Conservation (phyloP, 2,329 filamentous ascomycete genomes). For the Colletotrichum ledebouriae region DNA sequence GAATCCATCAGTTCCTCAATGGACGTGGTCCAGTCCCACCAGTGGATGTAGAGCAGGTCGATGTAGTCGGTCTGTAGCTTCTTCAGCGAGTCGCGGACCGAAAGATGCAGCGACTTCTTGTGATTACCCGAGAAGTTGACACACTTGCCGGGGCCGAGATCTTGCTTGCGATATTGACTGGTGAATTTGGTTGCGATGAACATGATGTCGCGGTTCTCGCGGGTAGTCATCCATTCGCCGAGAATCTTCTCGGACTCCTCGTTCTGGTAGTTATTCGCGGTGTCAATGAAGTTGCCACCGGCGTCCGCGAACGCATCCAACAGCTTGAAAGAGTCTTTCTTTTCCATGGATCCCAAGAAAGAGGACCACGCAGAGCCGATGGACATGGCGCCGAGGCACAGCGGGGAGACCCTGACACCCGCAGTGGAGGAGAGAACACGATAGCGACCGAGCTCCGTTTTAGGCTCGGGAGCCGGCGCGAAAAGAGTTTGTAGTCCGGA, state of each 20-base stretch:
- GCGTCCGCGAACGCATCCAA: constrained; percentile 68
- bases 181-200: constrained; percentile 71
- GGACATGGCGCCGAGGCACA: constrained; percentile 67
- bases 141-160: constrained; percentile 51
- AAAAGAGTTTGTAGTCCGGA: constrained; percentile 30
- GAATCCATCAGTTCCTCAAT: constrained; percentile 59
- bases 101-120: constrained; percentile 56
- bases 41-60: constrained; percentile 61
- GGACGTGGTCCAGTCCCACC: constrained; percentile 58
- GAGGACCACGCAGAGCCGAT: constrained; percentile 61
- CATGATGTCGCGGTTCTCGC: constrained; percentile 65
- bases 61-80: constrained; percentile 62
- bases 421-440: constrained; percentile 65
- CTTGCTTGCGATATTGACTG: constrained; percentile 58
- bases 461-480: constrained; percentile 53
- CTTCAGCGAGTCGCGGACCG: constrained; percentile 57
- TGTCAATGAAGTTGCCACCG: constrained; percentile 79
- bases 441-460: constrained; percentile 66
- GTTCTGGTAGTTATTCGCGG: constrained; percentile 69
- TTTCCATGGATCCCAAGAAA: constrained; percentile 66
- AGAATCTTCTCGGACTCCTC: constrained; percentile 70
- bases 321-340: constrained; percentile 67
- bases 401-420: constrained; percentile 64
- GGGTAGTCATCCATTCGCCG: constrained; percentile 67
- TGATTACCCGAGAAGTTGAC: constrained; percentile 61